Base-by-base conservation (phyloP, 257 asterid genomes). In the Solanum arcanum region DNA sequence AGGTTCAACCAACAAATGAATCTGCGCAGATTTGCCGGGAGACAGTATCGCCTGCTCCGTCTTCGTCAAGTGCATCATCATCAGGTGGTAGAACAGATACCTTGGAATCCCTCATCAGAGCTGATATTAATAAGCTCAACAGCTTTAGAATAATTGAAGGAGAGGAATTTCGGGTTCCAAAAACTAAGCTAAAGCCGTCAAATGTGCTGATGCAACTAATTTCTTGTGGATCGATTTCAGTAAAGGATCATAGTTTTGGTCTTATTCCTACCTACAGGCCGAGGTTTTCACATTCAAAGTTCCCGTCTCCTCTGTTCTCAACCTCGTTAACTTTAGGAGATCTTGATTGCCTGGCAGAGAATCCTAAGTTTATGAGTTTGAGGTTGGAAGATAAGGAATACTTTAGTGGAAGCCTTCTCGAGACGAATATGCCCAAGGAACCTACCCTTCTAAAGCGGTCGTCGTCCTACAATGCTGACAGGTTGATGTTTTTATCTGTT, bases 171-270 rank as follows among this genome's bases (percentile, higher is more conserved):
- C 91, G 89, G 66, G 85, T 91, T 87, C 94, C 95, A 21, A 88
- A 86, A 89, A 84, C 95, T 18, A 96, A 93, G 83, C 90, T 96
- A 69, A 97, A 93, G 94, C 92, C 99, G 74, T 95, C 99, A 20
- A 97, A 92, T 87, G 91, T 96, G 96, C 89, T 97, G 62, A 90
- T 97, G 97, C 99, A 97, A 87, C 83, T 97, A 75, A 95, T 97
- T 86, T 94, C 99, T 14, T 97, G 99, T 52, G 99, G 99, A 42
- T 94, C 99, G 5, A 88, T 96, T 87, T 92, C 98, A 11, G 99
- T 97, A 25, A 97, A 97, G 86, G 98, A 97, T 91, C 97, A 94
- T 75, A 93, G 93, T 89, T 96, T 96, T 90, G 97, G 98, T 86
- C 86, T 96, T 47, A 90, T 94, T 85, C 98, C 99, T 9, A 89